Base-by-base conservation (phyloP, 768 basidiomycete genomes). In the Pisolithus albus region DNA sequence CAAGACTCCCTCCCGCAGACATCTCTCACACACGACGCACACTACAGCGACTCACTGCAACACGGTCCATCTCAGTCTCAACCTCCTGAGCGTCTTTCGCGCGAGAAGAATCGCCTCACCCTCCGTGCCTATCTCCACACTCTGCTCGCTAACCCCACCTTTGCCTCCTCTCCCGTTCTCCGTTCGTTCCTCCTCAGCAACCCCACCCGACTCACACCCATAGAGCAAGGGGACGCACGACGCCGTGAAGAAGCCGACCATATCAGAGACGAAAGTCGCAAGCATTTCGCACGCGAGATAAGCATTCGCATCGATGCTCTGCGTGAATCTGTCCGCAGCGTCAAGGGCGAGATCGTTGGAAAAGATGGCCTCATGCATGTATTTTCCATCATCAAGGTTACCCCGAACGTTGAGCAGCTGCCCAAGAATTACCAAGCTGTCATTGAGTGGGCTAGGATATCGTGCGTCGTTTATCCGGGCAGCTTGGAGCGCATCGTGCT, bases 91-190 rank as follows among this genome's bases (percentile, higher is more conserved):
- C 81, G 82, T 32, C 75, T 95, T 19, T 75, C 91, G 1, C 76
- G 96, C 23, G 96, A 99, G 67, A 95, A 93, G 77, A 99, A 99
- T 61, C 76, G 96, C 13, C 74, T 99, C 4, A 98, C 96, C 0
- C 80, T 99, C 16, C 83, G 96, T 18, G 84, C 92, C 0, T 98
- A 97, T 69, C 77, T 99, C n/a, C 87, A 90, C 57, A 68, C 81
- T 1, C 72, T 99, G 26, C 75, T 98, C 50, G 68, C 80, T 21
- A 82, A 82, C 1, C 79, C 83, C 1, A 73, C 75, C 19, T 76
- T 96, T n/a, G 84, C 87, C 4, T 85, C 87, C 41, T 92, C 91
- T 0, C 87, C 91, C 4, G 88, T 97, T 10, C 75, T 97, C 36
- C 78, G 79, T 47, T 88, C 87, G 0, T 99, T 98, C 71, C 72